Base-by-base conservation (phyloP, 2,329 filamentous ascomycete species). In the Fusarium drepaniforme region DNA sequence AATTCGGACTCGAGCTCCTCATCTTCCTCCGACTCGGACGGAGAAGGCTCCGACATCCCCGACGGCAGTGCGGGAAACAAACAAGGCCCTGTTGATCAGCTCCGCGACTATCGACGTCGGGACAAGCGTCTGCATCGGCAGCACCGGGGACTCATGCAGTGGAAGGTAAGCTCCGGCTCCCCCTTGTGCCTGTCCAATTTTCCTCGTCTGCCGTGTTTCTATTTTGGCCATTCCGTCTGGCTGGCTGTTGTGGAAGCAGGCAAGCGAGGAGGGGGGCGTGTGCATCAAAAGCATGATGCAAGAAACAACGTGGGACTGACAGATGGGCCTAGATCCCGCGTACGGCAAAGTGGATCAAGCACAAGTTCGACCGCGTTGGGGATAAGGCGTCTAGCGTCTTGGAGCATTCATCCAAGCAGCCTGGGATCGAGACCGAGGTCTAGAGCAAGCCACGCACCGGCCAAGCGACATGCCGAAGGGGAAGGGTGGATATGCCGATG, bases 91-190 rank as follows among this genome's bases (percentile, higher is more conserved):
- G 67, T 84, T 12, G 87, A 88, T 51, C 85, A 89, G 79, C 69
- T 91, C 56, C 88, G 86, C 67, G 91, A 93, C 70, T 93, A 91
- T 79, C 90, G 88, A 79, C 85, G 86, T 67, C 85, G 91, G 75
- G 85, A 87, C 73, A 89, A 88, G 81, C 86, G 89, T 70, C 82
- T 93, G 73, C 91, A 94, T 81, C 85, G 92, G 59, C 88, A 89
- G 79, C 91, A 95, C 78, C 84, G 91, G 25, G 93, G 93, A 0
- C 79, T 93, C 46, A 95, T 95, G 93, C 93, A 95, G 83, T 95
- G 92, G 90, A 84, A 84, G 80, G 82, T 84, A 75, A 76, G 81
- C 64, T 62, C 37, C 49, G 23, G n/a, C 21, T 16, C n/a, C 35
- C 44, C 65, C 70, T 33, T 62, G 44, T 59, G 21, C 58, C 11